phyloP scores from a whole-genome alignment of 345 rosid genomes.

The Eucalyptus pauciflora region DNA sequence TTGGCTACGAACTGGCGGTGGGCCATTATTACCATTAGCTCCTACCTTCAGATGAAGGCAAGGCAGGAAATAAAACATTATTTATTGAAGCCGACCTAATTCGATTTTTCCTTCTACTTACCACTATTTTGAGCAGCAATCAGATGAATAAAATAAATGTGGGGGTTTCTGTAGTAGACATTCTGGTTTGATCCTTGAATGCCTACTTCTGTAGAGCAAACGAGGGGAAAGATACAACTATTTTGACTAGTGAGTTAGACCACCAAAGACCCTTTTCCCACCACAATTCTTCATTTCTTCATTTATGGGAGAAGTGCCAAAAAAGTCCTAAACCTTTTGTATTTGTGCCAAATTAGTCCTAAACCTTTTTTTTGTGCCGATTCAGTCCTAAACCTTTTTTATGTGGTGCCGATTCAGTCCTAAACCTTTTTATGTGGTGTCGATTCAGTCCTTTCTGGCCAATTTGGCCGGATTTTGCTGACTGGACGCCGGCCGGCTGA shows the following conservation, averaged over 20 bases:
- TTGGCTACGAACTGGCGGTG: not conserved
- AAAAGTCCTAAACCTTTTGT: no score
- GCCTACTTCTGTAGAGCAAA: not conserved
- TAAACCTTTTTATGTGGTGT: no score
- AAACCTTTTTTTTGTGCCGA: no score
- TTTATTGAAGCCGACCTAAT: not conserved
- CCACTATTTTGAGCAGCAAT: not conserved
- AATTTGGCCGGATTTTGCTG: no score
- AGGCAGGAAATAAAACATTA: not conserved
- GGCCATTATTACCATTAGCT: not conserved
- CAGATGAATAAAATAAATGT: not conserved
- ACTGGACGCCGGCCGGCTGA: no score
- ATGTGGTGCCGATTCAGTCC: no score
- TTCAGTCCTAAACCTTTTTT: no score
- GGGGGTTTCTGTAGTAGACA: not conserved
- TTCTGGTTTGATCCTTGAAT: not conserved
- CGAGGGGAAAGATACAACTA: not conserved
- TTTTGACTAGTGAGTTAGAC: not conserved
- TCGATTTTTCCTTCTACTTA: not conserved
- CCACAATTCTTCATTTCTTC: not conserved
- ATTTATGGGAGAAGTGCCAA: no score
- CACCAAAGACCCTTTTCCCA: not conserved
- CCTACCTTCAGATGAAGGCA: not conserved
- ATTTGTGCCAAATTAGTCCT: no score
- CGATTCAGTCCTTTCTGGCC: no score